Conservation (phyloP, 768 basidiomycete species). For the Lentinula boryana region DNA sequence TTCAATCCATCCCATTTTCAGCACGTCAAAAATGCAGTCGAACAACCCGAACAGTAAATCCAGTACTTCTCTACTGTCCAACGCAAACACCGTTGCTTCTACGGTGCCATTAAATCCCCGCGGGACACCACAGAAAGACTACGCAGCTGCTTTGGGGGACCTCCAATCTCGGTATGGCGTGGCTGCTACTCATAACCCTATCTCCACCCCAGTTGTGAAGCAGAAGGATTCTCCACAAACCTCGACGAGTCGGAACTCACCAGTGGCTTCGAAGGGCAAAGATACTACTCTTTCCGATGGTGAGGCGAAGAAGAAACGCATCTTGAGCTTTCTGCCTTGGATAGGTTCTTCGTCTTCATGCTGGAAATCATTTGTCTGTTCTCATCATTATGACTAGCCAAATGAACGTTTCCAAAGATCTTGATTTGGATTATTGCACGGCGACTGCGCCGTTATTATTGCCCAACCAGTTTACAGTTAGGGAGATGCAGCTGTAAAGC, state of each 20-base stretch:
- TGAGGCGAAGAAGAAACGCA: not conserved
- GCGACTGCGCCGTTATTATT: no score
- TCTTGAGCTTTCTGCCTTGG: not conserved
- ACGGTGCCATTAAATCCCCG: not conserved
- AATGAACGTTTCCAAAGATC: not conserved
- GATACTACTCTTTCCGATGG: not conserved
- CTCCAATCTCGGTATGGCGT: constrained; percentile 2
- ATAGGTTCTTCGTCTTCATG: not conserved
- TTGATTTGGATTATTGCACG: no score
- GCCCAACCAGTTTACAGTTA: no score
- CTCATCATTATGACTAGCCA: not conserved
- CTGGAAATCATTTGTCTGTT: not conserved
- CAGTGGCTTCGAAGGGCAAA: no score
- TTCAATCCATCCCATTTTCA: not conserved
- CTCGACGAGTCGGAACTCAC: not conserved
- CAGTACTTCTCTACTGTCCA: not conserved
- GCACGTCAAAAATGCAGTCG: not conserved
- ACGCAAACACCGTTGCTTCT: not conserved
- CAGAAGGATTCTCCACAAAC: not conserved
- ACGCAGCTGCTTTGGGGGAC: constrained; percentile 26
- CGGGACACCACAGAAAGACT: constrained; percentile 11
- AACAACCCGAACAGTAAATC: not conserved
- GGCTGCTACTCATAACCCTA: not conserved
- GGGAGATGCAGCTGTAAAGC: no score
- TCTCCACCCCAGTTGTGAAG: not conserved